Base-by-base conservation (phyloP, 1,284 basidiomycete genomes). In the Abortiporus biennis region DNA sequence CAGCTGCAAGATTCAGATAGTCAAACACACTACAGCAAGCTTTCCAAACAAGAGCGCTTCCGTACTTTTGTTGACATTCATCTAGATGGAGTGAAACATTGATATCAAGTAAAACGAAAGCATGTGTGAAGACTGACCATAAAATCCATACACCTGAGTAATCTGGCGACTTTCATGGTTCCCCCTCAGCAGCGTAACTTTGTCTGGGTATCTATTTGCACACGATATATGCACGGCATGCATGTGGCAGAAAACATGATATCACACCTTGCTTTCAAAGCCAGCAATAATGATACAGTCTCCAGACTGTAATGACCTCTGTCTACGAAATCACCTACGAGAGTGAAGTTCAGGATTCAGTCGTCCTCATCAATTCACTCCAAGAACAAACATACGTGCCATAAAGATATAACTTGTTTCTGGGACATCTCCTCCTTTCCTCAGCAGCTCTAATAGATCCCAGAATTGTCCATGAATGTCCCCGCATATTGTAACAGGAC, bases 141-240 rank as follows among this genome's bases (percentile, higher is more conserved):
- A 98, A 64, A 98, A 98, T 12, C 94, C 94, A 51, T 98, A 98
- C 1, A 97, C 94, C 58, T 98, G 94, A 1, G 95, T 98, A 54
- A 98, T 97, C 61, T 97, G 94, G 52, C 95, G 71, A 55, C 85
- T 90, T 64, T 97, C 95, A 59, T 98, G 95, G 63, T 98, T 98
- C 35, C 94, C 94, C 46, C 94, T 74, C 9, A 98, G 69, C 3
- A 98, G 67, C 0, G 92, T 96, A 44, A 98, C 85, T 53, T 83
- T 82, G 62, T 96, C 91, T 5, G 94, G 94, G 65, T 94, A 95
- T 59, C 90, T 92, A 52, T n/a, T 11, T 6, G 20, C 12, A 6
- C 5, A 19, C 15, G 8, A 19, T 15, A 3, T 21, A 9, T 8
- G 13, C 17, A 39, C 5, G 6, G 15, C 8, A 29, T 15, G 17